Conservation (phyloP, 345 rosid genomes). For the Eucalyptus tenuipes region DNA sequence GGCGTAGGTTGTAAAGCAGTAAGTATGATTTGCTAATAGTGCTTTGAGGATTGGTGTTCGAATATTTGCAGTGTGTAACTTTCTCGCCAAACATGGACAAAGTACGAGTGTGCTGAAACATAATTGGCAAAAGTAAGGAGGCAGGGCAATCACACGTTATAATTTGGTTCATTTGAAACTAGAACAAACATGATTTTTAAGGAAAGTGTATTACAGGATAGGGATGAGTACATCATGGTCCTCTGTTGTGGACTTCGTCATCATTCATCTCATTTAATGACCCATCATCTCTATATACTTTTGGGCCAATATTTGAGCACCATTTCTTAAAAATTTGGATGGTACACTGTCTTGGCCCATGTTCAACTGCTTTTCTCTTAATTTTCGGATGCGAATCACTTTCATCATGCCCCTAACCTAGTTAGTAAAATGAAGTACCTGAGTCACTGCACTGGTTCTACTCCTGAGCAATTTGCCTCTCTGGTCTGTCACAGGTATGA, state of each 20-base stretch:
- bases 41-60: neutral
- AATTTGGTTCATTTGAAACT: neutral
- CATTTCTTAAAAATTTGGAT: neutral
- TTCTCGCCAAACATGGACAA: neutral
- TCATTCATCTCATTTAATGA: neutral
- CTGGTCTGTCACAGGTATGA: neutral
- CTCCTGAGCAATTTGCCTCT: neutral
- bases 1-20: slow-evolving; percentile 16
- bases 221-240: neutral
- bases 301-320: neutral
- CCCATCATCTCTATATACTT: neutral
- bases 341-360: neutral
- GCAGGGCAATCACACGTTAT: neutral
- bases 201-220: neutral
- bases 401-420: neutral
- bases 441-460: neutral
- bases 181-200: neutral
- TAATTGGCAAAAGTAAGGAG: neutral
- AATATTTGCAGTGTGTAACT: neutral
- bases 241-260: neutral
- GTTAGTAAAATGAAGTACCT: neutral
- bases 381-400: neutral
- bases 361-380: neutral
- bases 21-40: neutral
- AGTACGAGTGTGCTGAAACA: neutral